Evolutionary conservation across 371 early-diverging fungal genomes (phyloP), one percentile per base, ranked within the genome.

Genomic region (Zychaea mexicana): DNA sequence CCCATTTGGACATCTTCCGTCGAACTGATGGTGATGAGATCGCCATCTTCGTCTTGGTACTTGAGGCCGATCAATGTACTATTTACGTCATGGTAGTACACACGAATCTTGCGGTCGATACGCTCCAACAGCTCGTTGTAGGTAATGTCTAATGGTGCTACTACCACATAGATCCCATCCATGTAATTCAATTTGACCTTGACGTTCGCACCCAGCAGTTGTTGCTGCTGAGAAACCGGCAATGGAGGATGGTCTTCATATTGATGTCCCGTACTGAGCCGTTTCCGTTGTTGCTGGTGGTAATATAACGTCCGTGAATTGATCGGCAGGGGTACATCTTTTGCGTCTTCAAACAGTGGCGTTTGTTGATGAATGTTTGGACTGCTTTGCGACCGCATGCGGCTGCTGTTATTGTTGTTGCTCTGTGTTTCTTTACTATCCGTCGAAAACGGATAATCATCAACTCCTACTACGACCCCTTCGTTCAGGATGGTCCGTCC

Each of bases 11-110:
- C 90, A 69, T 97, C 98, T 56, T 94, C 96, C 64, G 92, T 90
- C 19, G 88, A 88, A 58, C 88, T 87, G 57, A 97, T 89, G 46
- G 87, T 88, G 45, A 96, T 87, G 57, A 88, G 80, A 72, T 97
- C 96, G 30, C 94, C 93, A 65, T 96, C 96, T 72, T 96, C 96
- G 70, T 97, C 97, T 71, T 88, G 87, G 70, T 96, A 97, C 63
- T 91, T 87, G 57, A 96, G 85, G 19, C 88, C 83, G 15, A 95
- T 58, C 15, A 81, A 65, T 13, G 54, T 26, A 15, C 71, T 62
- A 57, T 80, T 66, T 7, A 68, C 38, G 19, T 65, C 65, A 24
- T 57, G 67, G 1, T 89, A 87, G 54, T 92, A 90, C 4, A 92
- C 73, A 32, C 88, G 81, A 61, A 97, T 86, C 74, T 96, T 96